Evolutionary conservation across 2,329 filamentous ascomycete species (phyloP).

Genomic region (Chrysoporthe cubensis): DNA sequence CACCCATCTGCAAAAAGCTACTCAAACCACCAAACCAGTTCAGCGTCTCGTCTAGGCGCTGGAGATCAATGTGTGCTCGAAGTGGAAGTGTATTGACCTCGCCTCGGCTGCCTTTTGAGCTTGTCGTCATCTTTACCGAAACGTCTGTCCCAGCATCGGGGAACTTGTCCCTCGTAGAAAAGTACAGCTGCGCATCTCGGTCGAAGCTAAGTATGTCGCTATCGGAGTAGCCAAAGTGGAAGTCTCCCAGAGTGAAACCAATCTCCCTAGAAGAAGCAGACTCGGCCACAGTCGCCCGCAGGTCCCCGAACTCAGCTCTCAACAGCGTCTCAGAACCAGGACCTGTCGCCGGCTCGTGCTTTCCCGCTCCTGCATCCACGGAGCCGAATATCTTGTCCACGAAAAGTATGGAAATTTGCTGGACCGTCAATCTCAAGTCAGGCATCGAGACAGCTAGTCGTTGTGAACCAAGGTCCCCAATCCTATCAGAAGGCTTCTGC

Average conservation of each 20-base stretch:
- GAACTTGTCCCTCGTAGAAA: constrained; percentile 63
- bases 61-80: constrained; percentile 75
- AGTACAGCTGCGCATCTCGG: constrained; percentile 58
- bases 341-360: constrained; percentile 45
- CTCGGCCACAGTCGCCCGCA: constrained; percentile 41
- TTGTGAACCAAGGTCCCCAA: constrained; percentile 28
- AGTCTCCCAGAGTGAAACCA: constrained; percentile 56
- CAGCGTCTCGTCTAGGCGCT: constrained; percentile 82
- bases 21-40: constrained; percentile 90
- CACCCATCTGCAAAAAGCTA: constrained; percentile 85
- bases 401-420: constrained; percentile 59
- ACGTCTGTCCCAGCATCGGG: constrained; percentile 62
- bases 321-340: constrained; percentile 57
- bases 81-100: constrained; percentile 78
- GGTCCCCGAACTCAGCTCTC: constrained; percentile 51
- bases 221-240: constrained; percentile 65
- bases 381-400: constrained; percentile 58
- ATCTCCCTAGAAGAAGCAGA: constrained; percentile 38
- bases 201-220: constrained; percentile 69
- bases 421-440: constrained; percentile 49
- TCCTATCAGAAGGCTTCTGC: neutral
- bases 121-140: constrained; percentile 55
- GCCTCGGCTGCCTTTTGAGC: constrained; percentile 51
- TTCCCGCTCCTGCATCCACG: constrained; percentile 44
- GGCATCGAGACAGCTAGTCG: constrained; percentile 34